Evolutionary conservation across 2,329 filamentous ascomycete species (phyloP), one percentile per base, ranked within the genome.

Genomic region (Colletotrichum trifolii): DNA sequence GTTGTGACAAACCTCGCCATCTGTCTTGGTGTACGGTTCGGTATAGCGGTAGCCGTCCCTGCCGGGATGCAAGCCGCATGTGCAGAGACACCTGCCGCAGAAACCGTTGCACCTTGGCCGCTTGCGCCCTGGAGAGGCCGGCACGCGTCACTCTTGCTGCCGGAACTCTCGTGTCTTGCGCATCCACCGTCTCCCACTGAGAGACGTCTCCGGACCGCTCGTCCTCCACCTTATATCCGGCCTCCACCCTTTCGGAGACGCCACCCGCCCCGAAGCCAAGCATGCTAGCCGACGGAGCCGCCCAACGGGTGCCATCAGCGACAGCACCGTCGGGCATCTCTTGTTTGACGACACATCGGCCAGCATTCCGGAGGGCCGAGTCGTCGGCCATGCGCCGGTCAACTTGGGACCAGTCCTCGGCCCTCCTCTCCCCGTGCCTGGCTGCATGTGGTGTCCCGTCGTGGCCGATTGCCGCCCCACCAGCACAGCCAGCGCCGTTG

Each of bases 21-120:
- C 25, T 58, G 10, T 36, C 46, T 50, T 52, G 11, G 9, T 46
- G 12, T 34, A 15, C 33, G 8, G 52, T 25, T 13, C 5, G 4
- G 39, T 45, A n/a, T 50, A 43, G 47, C 13, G n/a, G 55, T 13
- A 52, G 46, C 55, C 25, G 10, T 25, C 33, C 42, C 10, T 45
- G 8, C 2, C 11, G 1, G 33, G 39, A 45, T 50, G 11, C 11
- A 11, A 59, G 55, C 47, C n/a, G 13, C n/a, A 50, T 59, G 10
- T 40, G n/a, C 8, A 59, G 38, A 45, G 25, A 52, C 5, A 59
- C 46, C n/a, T 59, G 8, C 6, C n/a, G 11, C 11, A 45, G 35
- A 59, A 59, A 43, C 33, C 13, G 11, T 25, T 39, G 11, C 25
- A 38, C 45, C n/a, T 9, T 59, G 2, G 6, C 46, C n/a, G 15